Percentiles rank a stretch among this genome's conserved stretches.
phyloP scores from a whole-genome alignment of 2,329 filamentous ascomycete genomes.

The Alternaria novae-zelandiae region DNA sequence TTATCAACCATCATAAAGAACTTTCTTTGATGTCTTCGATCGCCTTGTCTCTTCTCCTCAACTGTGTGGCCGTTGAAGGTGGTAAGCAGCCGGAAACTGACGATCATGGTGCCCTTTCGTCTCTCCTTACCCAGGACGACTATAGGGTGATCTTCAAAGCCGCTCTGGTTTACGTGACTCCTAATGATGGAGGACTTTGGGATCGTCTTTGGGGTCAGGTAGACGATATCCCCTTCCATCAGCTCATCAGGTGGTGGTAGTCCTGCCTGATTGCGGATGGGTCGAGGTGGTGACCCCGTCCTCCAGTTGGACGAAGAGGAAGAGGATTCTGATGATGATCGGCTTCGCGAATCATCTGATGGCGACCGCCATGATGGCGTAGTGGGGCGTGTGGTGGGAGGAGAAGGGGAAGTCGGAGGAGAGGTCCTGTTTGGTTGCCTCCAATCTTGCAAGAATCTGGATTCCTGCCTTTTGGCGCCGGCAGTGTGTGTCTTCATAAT shows the following conservation, averaged over 20 bases:
- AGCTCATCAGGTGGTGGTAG: background rate
- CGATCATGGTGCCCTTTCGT: slow-evolving; percentile 4
- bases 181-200: slow-evolving; percentile 3
- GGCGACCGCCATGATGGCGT: background rate
- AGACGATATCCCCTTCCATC: slow-evolving; percentile 10
- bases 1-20: slow-evolving; percentile 22
- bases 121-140: slow-evolving; percentile 15
- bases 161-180: background rate
- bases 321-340: background rate
- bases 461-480: background rate
- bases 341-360: background rate
- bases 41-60: background rate
- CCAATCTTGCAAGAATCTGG: background rate
- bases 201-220: background rate
- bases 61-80: slow-evolving; percentile 12
- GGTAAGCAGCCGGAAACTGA: slow-evolving; percentile 18
- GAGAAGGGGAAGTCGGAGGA: background rate
- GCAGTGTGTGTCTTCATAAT: background rate
- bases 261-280: background rate
- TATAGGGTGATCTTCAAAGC: slow-evolving; percentile 7
- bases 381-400: background rate
- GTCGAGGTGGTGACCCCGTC: background rate
- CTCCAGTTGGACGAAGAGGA: slow-evolving; percentile 10
- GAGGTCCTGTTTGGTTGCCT: background rate
- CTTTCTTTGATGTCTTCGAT: background rate